Evolutionary conservation across 352 stramenopile species (phyloP).

Genomic region (Phytophthora ohioensis): DNA sequence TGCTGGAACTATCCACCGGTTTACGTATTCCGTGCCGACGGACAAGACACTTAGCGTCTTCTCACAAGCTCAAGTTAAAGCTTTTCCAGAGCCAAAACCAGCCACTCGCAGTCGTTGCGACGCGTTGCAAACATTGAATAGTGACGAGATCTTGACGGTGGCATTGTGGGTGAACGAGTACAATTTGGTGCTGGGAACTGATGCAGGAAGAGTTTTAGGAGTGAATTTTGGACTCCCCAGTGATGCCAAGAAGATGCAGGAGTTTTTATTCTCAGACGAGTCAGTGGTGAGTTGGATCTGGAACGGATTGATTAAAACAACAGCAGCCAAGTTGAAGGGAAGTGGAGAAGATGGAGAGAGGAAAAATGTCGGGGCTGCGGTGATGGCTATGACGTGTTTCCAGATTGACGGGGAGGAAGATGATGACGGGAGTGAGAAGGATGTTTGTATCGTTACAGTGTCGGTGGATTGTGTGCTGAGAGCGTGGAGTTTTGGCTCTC

Average conservation of each 20-base stretch:
- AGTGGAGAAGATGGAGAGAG: conserved; percentile 36
- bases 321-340: conserved; percentile 46
- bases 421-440: conserved; percentile 38
- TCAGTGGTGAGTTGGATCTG: conserved; percentile 78
- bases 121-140: conserved; percentile 54
- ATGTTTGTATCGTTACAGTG: conserved; percentile 76
- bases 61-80: conserved; percentile 47
- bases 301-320: conserved; percentile 69
- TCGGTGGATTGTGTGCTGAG: conserved; percentile 72
- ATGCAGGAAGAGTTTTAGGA: conserved; percentile 65
- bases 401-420: conserved; percentile 61
- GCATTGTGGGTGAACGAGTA: conserved; percentile 83
- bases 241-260: conserved; percentile 52
- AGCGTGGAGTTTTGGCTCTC: conserved; percentile 73
- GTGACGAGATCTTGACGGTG: conserved; percentile 69
- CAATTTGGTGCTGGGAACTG: conserved; percentile 73
- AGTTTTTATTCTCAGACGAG: conserved; percentile 77
- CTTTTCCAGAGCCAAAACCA: conserved; percentile 52
- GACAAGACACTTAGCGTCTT: conserved; percentile 62
- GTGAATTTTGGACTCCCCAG: conserved; percentile 76
- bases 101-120: conserved; percentile 49
- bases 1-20: conserved; percentile 73
- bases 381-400: conserved; percentile 75
- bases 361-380: conserved; percentile 35
- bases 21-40: conserved; percentile 58